Evolutionary conservation across 371 early-diverging fungal genomes (phyloP).

Genomic region (Apophysomyces ossiformis): DNA sequence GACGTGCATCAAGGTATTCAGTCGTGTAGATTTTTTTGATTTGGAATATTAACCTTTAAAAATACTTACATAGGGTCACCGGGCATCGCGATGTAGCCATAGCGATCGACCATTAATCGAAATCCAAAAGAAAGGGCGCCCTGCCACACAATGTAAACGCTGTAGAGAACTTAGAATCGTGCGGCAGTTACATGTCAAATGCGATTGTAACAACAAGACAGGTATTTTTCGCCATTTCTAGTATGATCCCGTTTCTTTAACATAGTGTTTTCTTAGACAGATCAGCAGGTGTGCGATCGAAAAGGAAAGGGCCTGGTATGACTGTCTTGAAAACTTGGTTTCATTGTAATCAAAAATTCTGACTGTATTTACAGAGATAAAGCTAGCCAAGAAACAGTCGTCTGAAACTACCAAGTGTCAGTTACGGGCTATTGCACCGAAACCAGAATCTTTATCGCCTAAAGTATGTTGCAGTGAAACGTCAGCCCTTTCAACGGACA

Average conservation of each 20-base stretch:
- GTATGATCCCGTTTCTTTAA: not conserved
- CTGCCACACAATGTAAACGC: slow-evolving; percentile 77
- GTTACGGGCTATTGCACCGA: slow-evolving; percentile 25
- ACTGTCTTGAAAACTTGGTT: not conserved
- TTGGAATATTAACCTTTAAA: not conserved
- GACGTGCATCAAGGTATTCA: slow-evolving; percentile 47
- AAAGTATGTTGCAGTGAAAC: not conserved
- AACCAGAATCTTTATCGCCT: not conserved
- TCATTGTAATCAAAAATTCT: not conserved
- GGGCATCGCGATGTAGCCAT: slow-evolving; percentile 65
- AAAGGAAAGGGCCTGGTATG: not conserved
- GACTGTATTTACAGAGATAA: not conserved
- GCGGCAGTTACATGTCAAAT: slow-evolving; percentile 76
- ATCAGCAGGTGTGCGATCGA: not conserved
- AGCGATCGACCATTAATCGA: slow-evolving; percentile 65
- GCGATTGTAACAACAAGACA: slow-evolving; percentile 59
- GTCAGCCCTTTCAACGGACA: not conserved
- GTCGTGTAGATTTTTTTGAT: not conserved
- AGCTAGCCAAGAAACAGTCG: not conserved
- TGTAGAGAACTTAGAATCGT: slow-evolving; percentile 75
- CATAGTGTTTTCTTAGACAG: not conserved
- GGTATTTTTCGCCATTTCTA: slow-evolving; percentile 9
- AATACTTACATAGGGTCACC: slow-evolving; percentile 55
- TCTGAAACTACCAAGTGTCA: not conserved
- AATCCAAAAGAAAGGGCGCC: slow-evolving; percentile 80